Conservation (phyloP, 2,329 filamentous ascomycete species). For the Botrytis squamosa region DNA sequence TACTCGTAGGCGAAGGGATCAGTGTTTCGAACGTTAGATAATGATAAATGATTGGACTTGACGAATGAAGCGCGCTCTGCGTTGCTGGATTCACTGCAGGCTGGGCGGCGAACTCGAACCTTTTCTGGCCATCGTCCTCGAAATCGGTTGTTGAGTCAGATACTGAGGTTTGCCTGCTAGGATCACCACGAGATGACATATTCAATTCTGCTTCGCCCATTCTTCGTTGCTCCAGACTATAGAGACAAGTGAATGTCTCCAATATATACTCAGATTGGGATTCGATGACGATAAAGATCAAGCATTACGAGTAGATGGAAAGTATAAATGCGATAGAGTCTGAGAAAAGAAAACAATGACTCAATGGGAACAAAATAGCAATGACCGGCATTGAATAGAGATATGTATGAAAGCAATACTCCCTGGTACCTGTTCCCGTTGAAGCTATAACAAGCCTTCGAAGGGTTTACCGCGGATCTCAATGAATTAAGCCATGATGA, state of each 20-base stretch:
- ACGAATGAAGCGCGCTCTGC: slow-evolving; percentile 17
- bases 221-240: neutral
- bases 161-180: slow-evolving; percentile 24
- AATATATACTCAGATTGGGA: neutral
- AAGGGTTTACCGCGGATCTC: slow-evolving; percentile 4
- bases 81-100: neutral
- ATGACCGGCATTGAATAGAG: neutral
- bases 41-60: slow-evolving; percentile 35
- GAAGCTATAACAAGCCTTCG: neutral
- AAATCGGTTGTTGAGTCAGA: slow-evolving; percentile 19
- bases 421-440: neutral
- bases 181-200: slow-evolving; percentile 25
- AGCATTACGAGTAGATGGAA: neutral
- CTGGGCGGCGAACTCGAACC: neutral
- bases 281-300: neutral
- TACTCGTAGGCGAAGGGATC: slow-evolving; percentile 31
- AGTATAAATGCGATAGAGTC: neutral
- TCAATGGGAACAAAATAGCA: neutral
- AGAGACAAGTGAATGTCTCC: neutral
- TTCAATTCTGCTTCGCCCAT: slow-evolving; percentile 29
- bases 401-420: neutral
- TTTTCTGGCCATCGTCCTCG: slow-evolving; percentile 21
- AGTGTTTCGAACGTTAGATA: slow-evolving; percentile 38
- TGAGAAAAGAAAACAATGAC: neutral
- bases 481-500: slow-evolving; percentile 12